Percentiles rank a stretch among this genome's conserved stretches.
These are phyloP conservation scores for Filosporella fistucella DNA, from an alignment of 495 filamentous ascomycete species.

Conservation along the genomic window DNA sequence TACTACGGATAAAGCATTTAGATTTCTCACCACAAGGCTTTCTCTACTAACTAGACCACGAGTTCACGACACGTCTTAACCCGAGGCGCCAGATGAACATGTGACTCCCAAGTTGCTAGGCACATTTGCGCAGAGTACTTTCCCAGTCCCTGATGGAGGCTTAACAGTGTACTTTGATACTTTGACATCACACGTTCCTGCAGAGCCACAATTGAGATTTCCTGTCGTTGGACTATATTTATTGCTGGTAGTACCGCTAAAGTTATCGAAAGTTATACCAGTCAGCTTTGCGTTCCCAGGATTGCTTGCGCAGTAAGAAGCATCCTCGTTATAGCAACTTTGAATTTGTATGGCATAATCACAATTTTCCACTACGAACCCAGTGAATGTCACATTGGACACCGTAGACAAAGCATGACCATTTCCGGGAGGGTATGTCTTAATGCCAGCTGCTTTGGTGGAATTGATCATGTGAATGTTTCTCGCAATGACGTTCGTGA, in stretches of 20 bases:
- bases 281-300: conserved; percentile 32
- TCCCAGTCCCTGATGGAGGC: conserved; percentile 28
- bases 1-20: too few species aligned
- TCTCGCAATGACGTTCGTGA: conserved; percentile 35
- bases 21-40: too few species aligned
- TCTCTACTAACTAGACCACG: too few species aligned
- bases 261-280: conserved; percentile 31
- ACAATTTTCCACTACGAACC: conserved; percentile 31
- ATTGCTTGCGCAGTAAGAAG: conserved; percentile 32
- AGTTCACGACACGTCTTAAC: too few species aligned
- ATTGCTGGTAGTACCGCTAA: conserved; percentile 35
- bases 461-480: conserved; percentile 37
- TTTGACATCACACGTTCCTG: conserved; percentile 34
- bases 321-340: conserved; percentile 40
- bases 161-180: conserved; percentile 30
- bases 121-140: not conserved
- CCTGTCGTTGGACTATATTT: conserved; percentile 34
- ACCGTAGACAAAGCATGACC: conserved; percentile 33
- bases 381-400: conserved; percentile 37
- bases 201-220: conserved; percentile 35
- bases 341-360: conserved; percentile 46
- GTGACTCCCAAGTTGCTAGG: not conserved
- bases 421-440: conserved; percentile 34
- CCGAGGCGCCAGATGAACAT: too few species aligned
- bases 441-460: conserved; percentile 40